Percentiles rank a stretch among this genome's conserved stretches.
phyloP scores from a whole-genome alignment of 2,329 filamentous ascomycete species.

The Aspergillus alliaceus region DNA sequence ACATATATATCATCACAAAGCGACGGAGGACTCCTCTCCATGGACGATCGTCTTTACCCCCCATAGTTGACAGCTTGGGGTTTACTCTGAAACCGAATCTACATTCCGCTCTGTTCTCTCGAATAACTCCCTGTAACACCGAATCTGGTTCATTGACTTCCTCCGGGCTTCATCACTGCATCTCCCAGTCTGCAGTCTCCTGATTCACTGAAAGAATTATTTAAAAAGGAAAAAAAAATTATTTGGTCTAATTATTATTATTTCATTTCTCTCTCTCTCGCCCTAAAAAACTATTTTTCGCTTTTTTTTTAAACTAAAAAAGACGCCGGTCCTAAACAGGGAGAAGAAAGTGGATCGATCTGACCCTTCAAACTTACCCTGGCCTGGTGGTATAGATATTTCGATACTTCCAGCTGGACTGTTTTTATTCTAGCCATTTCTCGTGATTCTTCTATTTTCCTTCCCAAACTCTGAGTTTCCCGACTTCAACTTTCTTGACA shows the following conservation, averaged over 20 bases:
- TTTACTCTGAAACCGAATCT: slow-evolving; percentile 7
- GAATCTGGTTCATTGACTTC: background rate
- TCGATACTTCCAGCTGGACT: slow-evolving; percentile 11
- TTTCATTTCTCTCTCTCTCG: background rate
- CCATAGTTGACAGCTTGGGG: slow-evolving; percentile 3
- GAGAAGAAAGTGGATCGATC: slow-evolving; percentile 24
- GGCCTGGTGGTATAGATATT: slow-evolving; percentile 12
- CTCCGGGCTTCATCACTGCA: background rate
- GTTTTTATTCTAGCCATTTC: slow-evolving; percentile 7
- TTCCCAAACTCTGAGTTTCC: background rate
- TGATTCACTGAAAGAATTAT: too few species aligned
- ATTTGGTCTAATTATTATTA: background rate
- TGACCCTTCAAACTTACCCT: slow-evolving; percentile 22
- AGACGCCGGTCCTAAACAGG: slow-evolving; percentile 11
- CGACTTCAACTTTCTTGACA: background rate
- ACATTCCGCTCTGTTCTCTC: slow-evolving; percentile 4
- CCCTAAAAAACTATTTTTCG: slow-evolving; percentile 6
- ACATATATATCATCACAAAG: background rate
- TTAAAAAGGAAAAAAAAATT: too few species aligned
- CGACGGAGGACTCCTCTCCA: background rate
- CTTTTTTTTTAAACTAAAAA: slow-evolving; percentile 10
- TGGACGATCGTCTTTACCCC: background rate
- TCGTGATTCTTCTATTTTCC: background rate
- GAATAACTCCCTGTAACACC: background rate
- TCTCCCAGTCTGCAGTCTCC: slow-evolving; percentile 1